Percentiles rank a stretch among this genome's conserved stretches.
phyloP scores from a whole-genome alignment of 2,329 filamentous ascomycete genomes.

The Fusarium sp. region DNA sequence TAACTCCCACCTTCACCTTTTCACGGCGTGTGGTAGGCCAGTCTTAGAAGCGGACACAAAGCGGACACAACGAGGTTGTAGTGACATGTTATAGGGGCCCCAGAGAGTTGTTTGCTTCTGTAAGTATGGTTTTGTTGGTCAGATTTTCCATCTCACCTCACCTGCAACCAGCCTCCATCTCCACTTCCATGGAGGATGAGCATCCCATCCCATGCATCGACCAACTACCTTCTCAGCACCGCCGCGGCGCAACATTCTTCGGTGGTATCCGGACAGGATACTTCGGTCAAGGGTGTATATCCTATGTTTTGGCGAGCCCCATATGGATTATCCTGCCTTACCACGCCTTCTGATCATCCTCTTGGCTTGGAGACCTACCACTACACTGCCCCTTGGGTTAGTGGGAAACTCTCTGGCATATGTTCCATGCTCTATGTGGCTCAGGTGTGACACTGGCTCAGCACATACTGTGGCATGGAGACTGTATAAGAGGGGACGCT shows the following conservation, averaged over 20 bases:
- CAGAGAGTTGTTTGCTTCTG: background rate
- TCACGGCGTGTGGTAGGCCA: background rate
- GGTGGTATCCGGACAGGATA: constrained; percentile 4
- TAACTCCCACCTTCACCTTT: constrained; percentile 3
- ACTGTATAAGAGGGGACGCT: background rate
- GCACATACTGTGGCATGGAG: constrained; percentile 1
- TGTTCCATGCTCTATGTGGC: constrained; percentile 5
- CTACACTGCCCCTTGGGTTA: background rate
- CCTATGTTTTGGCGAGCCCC: background rate
- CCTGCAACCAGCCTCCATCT: constrained; percentile 4
- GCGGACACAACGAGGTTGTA: background rate
- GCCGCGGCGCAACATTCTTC: background rate
- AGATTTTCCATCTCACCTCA: constrained; percentile 12
- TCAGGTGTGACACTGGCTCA: constrained; percentile 4
- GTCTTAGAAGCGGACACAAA: background rate
- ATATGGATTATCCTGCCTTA: background rate
- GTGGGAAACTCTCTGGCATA: background rate
- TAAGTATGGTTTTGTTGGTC: background rate
- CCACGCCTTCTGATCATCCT: constrained; percentile 19
- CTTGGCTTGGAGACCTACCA: constrained; percentile 9
- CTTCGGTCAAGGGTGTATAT: background rate
- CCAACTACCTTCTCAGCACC: constrained; percentile 9
- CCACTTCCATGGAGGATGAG: constrained; percentile 16
- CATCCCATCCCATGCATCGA: constrained; percentile 6
- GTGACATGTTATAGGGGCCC: background rate